A percentile compares a stretch with the other conserved stretches of the same genome.
phyloP scores from a whole-genome alignment of 2,329 filamentous ascomycete genomes.

The Lachnellula hyalina region DNA sequence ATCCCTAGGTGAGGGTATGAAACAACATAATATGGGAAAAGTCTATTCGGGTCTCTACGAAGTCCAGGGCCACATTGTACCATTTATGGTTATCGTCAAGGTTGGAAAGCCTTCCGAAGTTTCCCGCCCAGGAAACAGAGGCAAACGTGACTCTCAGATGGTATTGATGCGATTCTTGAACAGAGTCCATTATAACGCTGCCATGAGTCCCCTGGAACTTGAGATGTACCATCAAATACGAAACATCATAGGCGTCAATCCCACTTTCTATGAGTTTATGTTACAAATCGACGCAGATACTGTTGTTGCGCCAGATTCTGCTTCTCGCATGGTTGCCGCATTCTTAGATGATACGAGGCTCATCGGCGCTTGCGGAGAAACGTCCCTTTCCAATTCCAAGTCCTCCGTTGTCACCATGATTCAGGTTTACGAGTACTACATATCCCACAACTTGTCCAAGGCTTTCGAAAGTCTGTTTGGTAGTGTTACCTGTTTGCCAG shows the following conservation, averaged over 20 bases:
- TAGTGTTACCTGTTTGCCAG: slow-evolving; percentile 93
- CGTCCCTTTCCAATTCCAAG: slow-evolving; percentile 86
- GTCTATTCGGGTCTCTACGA: slow-evolving; percentile 97
- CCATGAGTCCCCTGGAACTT: slow-evolving; percentile 94
- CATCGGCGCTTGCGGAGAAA: slow-evolving; percentile 95
- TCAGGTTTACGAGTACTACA: slow-evolving; percentile 99
- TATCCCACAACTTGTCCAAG: slow-evolving; percentile 94
- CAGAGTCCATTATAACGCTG: slow-evolving; percentile 92
- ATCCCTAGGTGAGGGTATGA: slow-evolving; percentile 88
- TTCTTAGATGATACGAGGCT: slow-evolving; percentile 89
- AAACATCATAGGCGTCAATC: slow-evolving; percentile 98
- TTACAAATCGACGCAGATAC: slow-evolving; percentile 97
- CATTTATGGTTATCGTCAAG: slow-evolving; percentile 95
- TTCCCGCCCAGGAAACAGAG: slow-evolving; percentile 80
- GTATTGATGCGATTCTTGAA: slow-evolving; percentile 98
- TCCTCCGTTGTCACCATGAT: slow-evolving; percentile 97
- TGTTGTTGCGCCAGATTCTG: slow-evolving; percentile 82
- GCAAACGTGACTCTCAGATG: slow-evolving; percentile 99
- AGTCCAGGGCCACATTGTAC: slow-evolving; percentile 95
- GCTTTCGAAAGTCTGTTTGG: slow-evolving; percentile 97
- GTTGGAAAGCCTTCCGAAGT: slow-evolving; percentile 81
- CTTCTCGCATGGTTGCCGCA: slow-evolving; percentile 83
- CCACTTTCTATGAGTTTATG: slow-evolving; percentile 96
- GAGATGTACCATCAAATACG: slow-evolving; percentile 99
- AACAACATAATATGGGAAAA: slow-evolving; percentile 99